Evolutionary conservation across 768 basidiomycete genomes (phyloP), one percentile per base, ranked within the genome.

Genomic region (Naganishia onofrii): DNA sequence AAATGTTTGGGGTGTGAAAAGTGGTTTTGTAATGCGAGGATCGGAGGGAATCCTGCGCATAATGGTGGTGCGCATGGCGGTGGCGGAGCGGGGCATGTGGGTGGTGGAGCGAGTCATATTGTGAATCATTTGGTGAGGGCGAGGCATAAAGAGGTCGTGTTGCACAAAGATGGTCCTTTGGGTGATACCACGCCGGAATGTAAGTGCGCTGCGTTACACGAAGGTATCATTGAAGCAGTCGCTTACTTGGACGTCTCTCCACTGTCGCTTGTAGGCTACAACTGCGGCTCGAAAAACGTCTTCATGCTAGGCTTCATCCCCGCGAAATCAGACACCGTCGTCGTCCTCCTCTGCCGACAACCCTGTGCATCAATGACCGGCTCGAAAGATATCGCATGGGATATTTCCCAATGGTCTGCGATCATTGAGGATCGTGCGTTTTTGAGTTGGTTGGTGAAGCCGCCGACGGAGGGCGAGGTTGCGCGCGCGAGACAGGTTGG

Each of bases 291-390:
- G 84, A 97, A 96, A 83, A 99, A 99, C 77, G 96, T 98, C 15
- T 99, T 99, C 78, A 93, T 97, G 91, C 87, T 99, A 21, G 96
- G 96, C 3, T 99, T 99, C 77, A 99, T 99, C 76, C 96, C 96
- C 2, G 96, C 96, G 23, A 99, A 99, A 84, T 92, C 91, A 77
- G 96, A 99, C 77, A 98, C 96, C 5, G 96, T 99, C 46, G 96
- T 99, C 42, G 95, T 99, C 38, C 84, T 99, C 21, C 85, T 99
- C 21, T 99, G 94, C 79, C 90, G 95, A 42, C 96, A 99, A 87
- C 96, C 96, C 0, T 99, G 96, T 76, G 95, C 96, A 12, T 91
- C 93, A 3, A 89, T 96, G 71, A 83, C 83, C n/a, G 80, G 76
- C 54, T 92, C 92, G 21, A 94, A 94, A 79, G 96, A 99, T 79